Evolutionary conservation across 2,329 filamentous ascomycete species (phyloP), one percentile per base, ranked within the genome.

Genomic region (Colletotrichum shisoi): DNA sequence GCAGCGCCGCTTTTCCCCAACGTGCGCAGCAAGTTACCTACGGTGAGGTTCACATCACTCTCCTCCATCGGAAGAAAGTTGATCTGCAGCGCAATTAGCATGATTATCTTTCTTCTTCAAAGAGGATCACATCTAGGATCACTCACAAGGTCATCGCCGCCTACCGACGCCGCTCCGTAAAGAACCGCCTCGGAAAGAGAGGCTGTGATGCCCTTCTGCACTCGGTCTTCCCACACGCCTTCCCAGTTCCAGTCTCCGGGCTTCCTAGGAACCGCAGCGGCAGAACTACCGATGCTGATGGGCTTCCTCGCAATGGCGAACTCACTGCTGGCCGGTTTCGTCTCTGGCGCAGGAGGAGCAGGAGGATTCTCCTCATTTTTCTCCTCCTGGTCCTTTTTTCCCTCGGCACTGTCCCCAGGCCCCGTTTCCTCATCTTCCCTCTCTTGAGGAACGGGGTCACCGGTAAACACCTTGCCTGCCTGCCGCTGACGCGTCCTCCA

Each of bases 181-280:
- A 98, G 79, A 4, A 92, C 89, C 1, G 88, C 82, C 71, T 98
- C 94, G 1, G 92, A 91, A 57, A 93, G 79, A 73, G 93, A 96
- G 11, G 86, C 84, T 57, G 89, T 86, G 49, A 97, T 87, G 19
- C 91, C 91, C 76, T 90, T 91, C 77, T 87, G 89, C 1, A 97
- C 94, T 62, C 94, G 86, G 70, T 94, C 90, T 75, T 96, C 92
- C 94, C 94, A 99, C 0, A 98, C 94, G 0, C 94, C 94, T 73
- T 97, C 93, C 94, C 94, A 98, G 75, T 96, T 96, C 94, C 94
- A 98, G 73, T 96, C 91, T 7, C 91, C 91, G 0, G 93, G 93
- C 57, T 85, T 83, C 68, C 89, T 79, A 42, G 78, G 49, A 9
- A 39, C 59, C 12, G 48, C 40, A 24, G 51, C 34, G 31, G 37